Evolutionary conservation across 2,329 filamentous ascomycete genomes (phyloP).

Genomic region (Aspergillus quadrilineatus): DNA sequence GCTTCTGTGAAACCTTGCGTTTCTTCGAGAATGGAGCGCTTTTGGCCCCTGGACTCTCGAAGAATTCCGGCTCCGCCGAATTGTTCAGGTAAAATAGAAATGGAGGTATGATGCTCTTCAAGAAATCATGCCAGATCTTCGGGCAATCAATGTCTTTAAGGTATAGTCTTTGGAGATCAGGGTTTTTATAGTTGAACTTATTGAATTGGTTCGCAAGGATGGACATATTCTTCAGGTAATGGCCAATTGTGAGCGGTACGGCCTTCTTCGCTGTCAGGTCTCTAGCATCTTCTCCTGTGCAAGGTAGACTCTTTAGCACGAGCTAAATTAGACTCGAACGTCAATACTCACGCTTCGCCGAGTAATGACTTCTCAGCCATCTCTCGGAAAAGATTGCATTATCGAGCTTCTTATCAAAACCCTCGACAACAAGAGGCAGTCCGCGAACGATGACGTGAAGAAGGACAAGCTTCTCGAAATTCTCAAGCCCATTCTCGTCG

Average conservation of each 20-base stretch:
- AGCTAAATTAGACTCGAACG: conserved; percentile 17
- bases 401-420: conserved; percentile 75
- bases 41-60: conserved; percentile 54
- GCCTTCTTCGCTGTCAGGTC: conserved; percentile 72
- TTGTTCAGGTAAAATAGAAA: conserved; percentile 90
- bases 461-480: conserved; percentile 81
- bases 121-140: conserved; percentile 75
- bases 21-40: conserved; percentile 42
- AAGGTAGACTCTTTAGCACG: not conserved
- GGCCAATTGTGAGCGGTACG: conserved; percentile 80
- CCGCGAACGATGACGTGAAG: conserved; percentile 82
- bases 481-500: conserved; percentile 69
- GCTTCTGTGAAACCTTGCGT: conserved; percentile 48
- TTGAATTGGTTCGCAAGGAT: conserved; percentile 81
- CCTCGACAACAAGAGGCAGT: conserved; percentile 86
- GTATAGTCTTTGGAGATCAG: conserved; percentile 81
- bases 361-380: conserved; percentile 77
- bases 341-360: conserved; percentile 66
- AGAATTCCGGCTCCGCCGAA: conserved; percentile 56
- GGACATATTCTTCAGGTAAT: conserved; percentile 86
- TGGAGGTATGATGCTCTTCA: conserved; percentile 74
- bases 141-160: conserved; percentile 97
- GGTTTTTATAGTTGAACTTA: conserved; percentile 71
- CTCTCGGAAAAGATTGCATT: conserved; percentile 72
- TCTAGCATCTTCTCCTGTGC: conserved; percentile 74